phyloP scores from a whole-genome alignment of 1,139 yeast species.

The Groenewaldozyma auringiensis region DNA sequence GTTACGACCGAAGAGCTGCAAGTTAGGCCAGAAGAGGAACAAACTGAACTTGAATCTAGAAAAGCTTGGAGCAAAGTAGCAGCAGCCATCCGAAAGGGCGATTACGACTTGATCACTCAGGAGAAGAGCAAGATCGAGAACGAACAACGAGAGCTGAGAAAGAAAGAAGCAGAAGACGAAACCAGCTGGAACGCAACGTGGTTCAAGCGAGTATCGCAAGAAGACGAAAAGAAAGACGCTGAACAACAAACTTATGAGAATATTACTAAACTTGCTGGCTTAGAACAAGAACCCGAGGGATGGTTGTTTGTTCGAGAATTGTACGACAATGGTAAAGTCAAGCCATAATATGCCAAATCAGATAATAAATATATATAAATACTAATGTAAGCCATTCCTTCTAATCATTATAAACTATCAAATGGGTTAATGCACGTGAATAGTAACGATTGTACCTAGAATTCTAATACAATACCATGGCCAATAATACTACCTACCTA shows the following conservation, averaged over 20 bases:
- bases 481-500: too few relatives aligned
- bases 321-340: conserved; percentile 21
- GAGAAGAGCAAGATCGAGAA: conserved; percentile 77
- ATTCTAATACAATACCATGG: too few relatives aligned
- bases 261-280: conserved; percentile 15
- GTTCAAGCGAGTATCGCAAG: conserved; percentile 38
- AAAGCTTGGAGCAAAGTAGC: conserved; percentile 85
- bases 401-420: too few relatives aligned
- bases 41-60: conserved; percentile 69
- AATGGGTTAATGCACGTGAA: too few relatives aligned
- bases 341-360: conserved; percentile 13
- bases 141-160: conserved; percentile 72
- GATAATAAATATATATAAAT: neutral
- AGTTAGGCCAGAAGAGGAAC: conserved; percentile 77
- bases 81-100: conserved; percentile 68
- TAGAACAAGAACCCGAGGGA: conserved; percentile 18
- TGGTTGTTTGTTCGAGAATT: conserved; percentile 26
- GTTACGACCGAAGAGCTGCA: conserved; percentile 45
- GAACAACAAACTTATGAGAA: conserved; percentile 10
- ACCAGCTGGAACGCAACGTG: conserved; percentile 67
- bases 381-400: neutral
- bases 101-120: conserved; percentile 62
- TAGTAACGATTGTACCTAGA: too few relatives aligned
- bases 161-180: conserved; percentile 57
- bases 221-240: conserved; percentile 15